Conservation (phyloP, 768 basidiomycete species). For the Termitomyces heimii region DNA sequence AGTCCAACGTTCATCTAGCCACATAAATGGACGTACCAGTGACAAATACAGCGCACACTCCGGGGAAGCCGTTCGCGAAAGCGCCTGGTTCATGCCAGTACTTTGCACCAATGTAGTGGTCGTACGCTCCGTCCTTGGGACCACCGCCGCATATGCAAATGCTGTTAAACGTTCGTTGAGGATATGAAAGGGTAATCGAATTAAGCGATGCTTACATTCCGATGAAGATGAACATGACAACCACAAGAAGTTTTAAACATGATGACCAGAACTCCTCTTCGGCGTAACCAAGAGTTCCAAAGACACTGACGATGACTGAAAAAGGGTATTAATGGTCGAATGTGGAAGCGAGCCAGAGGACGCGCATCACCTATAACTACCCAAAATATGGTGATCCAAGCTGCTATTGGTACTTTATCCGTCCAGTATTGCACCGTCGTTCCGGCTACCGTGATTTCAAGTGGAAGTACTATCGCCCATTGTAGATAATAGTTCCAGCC, state of each 20-base stretch:
- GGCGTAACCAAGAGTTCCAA: conserved; percentile 41
- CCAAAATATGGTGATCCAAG: conserved; percentile 42
- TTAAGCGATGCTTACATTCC: conserved; percentile 27
- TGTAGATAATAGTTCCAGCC: conserved; percentile 45
- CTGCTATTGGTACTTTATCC: conserved; percentile 31
- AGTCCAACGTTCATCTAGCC: not conserved
- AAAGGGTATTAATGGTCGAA: not conserved
- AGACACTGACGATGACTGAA: conserved; percentile 31
- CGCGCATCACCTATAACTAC: conserved; percentile 26
- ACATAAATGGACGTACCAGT: conserved; percentile 21
- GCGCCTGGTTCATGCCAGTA: conserved; percentile 33
- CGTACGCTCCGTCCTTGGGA: conserved; percentile 27
- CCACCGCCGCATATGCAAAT: conserved; percentile 38
- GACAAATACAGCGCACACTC: conserved; percentile 40
- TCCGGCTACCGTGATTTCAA: conserved; percentile 40
- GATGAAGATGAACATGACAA: conserved; percentile 40
- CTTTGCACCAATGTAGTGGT: conserved; percentile 31
- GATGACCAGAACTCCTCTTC: conserved; percentile 50
- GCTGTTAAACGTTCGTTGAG: conserved; percentile 14
- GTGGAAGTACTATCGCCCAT: conserved; percentile 38
- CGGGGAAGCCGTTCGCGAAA: conserved; percentile 40
- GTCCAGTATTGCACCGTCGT: conserved; percentile 41
- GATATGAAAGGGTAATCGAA: not conserved
- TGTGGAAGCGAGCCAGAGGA: not conserved
- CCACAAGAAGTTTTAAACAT: conserved; percentile 38